These are phyloP conservation scores for Trametes cingulata DNA, from an alignment of 768 basidiomycete genomes.

Conservation along the genomic window DNA sequence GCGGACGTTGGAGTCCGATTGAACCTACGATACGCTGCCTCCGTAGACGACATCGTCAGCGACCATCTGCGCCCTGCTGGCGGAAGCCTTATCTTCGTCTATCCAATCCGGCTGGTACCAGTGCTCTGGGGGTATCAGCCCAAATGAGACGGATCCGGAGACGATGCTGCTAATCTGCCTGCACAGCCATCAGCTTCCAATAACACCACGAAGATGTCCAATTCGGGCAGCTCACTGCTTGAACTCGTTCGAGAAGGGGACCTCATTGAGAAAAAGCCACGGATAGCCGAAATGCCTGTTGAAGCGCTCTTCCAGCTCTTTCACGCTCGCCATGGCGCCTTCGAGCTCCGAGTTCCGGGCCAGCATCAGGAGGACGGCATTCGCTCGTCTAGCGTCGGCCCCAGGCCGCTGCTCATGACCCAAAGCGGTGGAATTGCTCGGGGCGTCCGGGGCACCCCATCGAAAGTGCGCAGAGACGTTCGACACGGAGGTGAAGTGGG, in stretches of 20 bases:
- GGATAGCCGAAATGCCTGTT: conserved; percentile 80
- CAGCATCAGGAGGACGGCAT: conserved; percentile 46
- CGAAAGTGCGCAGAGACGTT: conserved; percentile 6
- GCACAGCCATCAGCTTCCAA: neutral
- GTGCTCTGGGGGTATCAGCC: conserved; percentile 56
- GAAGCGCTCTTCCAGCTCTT: conserved; percentile 84
- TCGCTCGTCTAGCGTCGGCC: conserved; percentile 24
- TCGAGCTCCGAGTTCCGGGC: conserved; percentile 64
- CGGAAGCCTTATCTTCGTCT: conserved; percentile 61
- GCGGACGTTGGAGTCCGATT: no score
- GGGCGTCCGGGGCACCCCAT: neutral
- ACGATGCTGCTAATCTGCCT: conserved; percentile 29
- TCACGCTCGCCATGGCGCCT: conserved; percentile 61
- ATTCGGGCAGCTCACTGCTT: conserved; percentile 39
- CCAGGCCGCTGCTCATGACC: neutral
- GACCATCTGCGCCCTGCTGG: conserved; percentile 53
- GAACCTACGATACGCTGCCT: conserved; percentile 45
- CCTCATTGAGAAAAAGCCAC: conserved; percentile 88
- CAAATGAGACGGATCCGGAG: conserved; percentile 48
- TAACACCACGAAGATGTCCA: neutral
- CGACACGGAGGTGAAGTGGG: neutral
- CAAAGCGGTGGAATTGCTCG: neutral
- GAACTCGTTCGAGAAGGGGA: conserved; percentile 74
- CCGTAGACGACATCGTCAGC: conserved; percentile 50
- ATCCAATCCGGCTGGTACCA: conserved; percentile 78